Evolutionary conservation across 306 rosid species (phyloP), one percentile per base, ranked within the genome.

Genomic region (Aeschynomene evenia): DNA sequence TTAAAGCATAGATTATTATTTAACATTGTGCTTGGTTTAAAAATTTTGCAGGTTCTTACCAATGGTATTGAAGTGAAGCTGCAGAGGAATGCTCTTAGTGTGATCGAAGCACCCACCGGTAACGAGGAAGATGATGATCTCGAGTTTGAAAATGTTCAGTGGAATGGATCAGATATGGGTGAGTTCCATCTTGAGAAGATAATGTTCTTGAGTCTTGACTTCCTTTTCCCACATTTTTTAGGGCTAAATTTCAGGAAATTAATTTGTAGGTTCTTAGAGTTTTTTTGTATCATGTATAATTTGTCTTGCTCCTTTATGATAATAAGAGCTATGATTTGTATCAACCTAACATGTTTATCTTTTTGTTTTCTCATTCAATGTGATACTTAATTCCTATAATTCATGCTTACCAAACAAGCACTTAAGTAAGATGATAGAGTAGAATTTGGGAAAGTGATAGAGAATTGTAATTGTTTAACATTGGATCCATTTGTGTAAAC

Each of bases 21-120:
- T 53, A 5, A 61, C 20, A 60, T 46, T 57, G 50, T 56, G 7
- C 11, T 24, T 49, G 26, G 36, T 40, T 16, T 16, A 23, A 59
- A 60, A 61, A 36, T 71, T 55, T n/a, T 74, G 65, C 88, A 92
- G 98, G 96, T 92, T 78, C 95, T 92, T 48, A 88, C 98, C 14
- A 92, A 92, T 74, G 98, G 98, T 34, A 89, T 92, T 73, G 98
- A 92, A 79, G 98, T 92, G 74, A 92, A 92, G 78, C 89, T 92
- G 31, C 98, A 92, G 68, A 90, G 98, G 77, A 92, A 92, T 74
- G 98, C 98, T 54, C 96, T 92, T 48, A 92, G 98, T 63, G 98
- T 92, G 77, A 76, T 92, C 64, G 98, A 89, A 80, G 85, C 98
- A 75, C 98, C 98, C 4, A 89, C 98, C 1, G 96, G 98, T 7